phyloP scores from a whole-genome alignment of 169 alveolate species.

The Plasmodium billcollinsi region DNA sequence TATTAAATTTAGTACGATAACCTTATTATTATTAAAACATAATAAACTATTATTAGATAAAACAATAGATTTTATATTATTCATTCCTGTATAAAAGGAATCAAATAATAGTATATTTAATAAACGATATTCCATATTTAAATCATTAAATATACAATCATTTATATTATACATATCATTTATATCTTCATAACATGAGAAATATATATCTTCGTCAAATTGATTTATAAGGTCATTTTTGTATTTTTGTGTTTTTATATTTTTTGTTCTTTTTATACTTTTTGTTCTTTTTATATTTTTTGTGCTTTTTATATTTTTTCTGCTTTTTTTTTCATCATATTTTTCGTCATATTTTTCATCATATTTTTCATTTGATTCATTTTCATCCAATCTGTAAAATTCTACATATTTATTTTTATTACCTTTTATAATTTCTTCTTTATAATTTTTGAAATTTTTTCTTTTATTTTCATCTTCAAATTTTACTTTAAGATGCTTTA shows the following conservation, averaged over 20 bases:
- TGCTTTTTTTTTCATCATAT: no score
- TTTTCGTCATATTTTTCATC: no score
- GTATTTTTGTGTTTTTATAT: neutral
- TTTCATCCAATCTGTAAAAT: no score
- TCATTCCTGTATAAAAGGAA: constrained; percentile 58
- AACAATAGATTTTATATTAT: constrained; percentile 23
- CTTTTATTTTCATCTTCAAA: no score
- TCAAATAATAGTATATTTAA: constrained; percentile 26
- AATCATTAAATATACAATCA: neutral
- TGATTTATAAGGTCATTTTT: neutral
- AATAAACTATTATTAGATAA: constrained; percentile 11
- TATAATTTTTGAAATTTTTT: no score
- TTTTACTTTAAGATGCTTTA: no score
- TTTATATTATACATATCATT: constrained; percentile 12
- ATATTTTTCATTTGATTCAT: no score
- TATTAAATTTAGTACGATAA: constrained; percentile 30
- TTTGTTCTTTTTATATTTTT: neutral
- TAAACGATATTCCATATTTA: neutral
- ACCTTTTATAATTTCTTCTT: no score
- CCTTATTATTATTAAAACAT: constrained; percentile 38
- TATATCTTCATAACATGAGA: constrained; percentile 58
- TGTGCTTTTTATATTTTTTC: neutral
- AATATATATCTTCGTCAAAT: constrained; percentile 7
- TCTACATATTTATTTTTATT: no score
- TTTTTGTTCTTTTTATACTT: neutral